Evolutionary conservation across 768 basidiomycete species (phyloP).

Genomic region (Thelephora ganbajun): DNA sequence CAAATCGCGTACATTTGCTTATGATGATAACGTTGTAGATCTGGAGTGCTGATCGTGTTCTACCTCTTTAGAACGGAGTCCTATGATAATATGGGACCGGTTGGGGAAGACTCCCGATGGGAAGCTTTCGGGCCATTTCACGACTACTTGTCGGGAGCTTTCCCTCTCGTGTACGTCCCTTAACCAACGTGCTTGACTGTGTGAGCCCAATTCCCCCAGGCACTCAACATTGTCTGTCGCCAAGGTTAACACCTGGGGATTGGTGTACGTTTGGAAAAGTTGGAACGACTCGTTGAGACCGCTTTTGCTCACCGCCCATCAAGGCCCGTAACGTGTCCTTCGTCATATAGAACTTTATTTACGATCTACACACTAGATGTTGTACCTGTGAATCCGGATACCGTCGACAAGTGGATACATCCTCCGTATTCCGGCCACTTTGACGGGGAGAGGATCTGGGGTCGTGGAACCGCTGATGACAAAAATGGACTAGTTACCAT

Average conservation of each 20-base stretch:
- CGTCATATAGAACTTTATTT: background rate
- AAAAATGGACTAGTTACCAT: conserved; percentile 21
- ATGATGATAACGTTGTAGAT: background rate
- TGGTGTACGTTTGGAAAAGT: conserved; percentile 50
- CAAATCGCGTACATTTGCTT: conserved; percentile 22
- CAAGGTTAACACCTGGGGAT: conserved; percentile 45
- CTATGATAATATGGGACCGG: conserved; percentile 32
- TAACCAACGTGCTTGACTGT: too few species aligned
- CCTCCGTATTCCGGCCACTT: conserved; percentile 37
- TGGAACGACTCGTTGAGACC: conserved; percentile 36
- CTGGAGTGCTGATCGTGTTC: conserved; percentile 1
- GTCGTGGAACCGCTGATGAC: conserved; percentile 22
- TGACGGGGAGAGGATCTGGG: conserved; percentile 22
- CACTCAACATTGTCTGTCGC: conserved; percentile 36
- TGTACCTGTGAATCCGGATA: conserved; percentile 34
- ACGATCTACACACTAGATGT: conserved; percentile 21
- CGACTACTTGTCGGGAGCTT: conserved; percentile 31
- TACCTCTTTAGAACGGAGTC: conserved; percentile 29
- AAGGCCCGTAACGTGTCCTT: conserved; percentile 20
- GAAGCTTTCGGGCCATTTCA: conserved; percentile 24
- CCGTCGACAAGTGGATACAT: conserved; percentile 29
- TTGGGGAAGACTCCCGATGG: conserved; percentile 35
- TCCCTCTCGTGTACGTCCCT: conserved; percentile 40
- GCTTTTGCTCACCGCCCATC: conserved; percentile 36
- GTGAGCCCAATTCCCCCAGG: conserved; percentile 14